Evolutionary conservation across 2,329 filamentous ascomycete genomes (phyloP), one percentile per base, ranked within the genome.

Genomic region (Verticillium albo-atrum): DNA sequence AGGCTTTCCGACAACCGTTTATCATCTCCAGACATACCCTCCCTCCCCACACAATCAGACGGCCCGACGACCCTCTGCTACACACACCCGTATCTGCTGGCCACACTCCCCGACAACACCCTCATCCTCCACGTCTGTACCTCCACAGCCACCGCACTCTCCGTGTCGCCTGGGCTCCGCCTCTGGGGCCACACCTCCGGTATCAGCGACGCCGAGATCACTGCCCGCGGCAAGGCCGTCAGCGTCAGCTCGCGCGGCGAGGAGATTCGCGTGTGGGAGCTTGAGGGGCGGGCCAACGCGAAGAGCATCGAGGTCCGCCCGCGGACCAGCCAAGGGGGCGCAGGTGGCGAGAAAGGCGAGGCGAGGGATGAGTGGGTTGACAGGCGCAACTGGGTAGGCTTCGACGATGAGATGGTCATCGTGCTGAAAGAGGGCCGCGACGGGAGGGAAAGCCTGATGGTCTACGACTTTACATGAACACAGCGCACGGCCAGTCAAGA

Each of bases 111-210:
- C 0, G 92, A 97, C 72, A 97, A 97, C 69, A 97, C 93, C 0
- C 78, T 97, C 27, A 88, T 92, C 1, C 79, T 96, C 34, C 90
- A 95, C 68, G 80, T 96, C 32, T 91, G 94, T 66, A 91, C 85
- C 4, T 94, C 92, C 0, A 91, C 84, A 3, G 76, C 84, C 1
- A 81, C 84, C 0, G 76, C 79, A 0, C 79, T 97, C 2, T 84
- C 83, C 1, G 87, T 97, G 58, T 89, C 89, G 37, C 77, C 86
- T 0, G 91, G 90, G 1, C 88, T 87, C 63, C 83, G 91, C 28
- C 83, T 97, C 6, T 97, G 91, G 90, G 93, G 93, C 7, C 93
- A 97, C 70, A 97, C 93, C 0, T 96, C 92, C 2, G 91, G 90
- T 3, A 91, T 97, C 34, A 91, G 90, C 55, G 89, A 91, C 32